Evolutionary conservation across 1,284 basidiomycete genomes (phyloP).

Genomic region (Microbotryum violaceum): DNA sequence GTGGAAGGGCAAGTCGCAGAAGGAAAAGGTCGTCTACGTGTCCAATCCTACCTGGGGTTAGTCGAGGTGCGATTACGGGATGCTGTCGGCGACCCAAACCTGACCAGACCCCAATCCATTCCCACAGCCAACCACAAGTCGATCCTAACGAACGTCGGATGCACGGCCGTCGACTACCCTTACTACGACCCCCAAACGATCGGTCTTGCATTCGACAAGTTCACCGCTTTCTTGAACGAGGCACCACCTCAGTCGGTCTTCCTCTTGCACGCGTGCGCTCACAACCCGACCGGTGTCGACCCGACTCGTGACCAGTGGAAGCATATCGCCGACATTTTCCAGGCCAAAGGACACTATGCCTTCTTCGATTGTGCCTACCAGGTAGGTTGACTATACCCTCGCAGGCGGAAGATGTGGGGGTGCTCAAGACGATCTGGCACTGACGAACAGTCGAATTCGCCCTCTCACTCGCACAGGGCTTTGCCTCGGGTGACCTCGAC

Average conservation of each 20-base stretch:
- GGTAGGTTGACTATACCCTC: conserved; percentile 63
- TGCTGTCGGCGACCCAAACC: neutral
- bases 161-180: conserved; percentile 70
- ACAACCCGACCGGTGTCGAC: conserved; percentile 94
- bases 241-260: conserved; percentile 68
- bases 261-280: conserved; percentile 76
- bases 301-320: conserved; percentile 85
- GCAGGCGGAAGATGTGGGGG: neutral
- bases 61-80: conserved; percentile 36
- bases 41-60: conserved; percentile 90
- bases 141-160: conserved; percentile 75
- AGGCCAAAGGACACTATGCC: conserved; percentile 70
- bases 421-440: no score
- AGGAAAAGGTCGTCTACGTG: conserved; percentile 59
- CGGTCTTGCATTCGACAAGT: conserved; percentile 71
- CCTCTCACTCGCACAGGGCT: conserved; percentile 29
- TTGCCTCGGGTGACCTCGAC: conserved; percentile 75
- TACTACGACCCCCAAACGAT: conserved; percentile 89
- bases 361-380: conserved; percentile 97
- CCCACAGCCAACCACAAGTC: conserved; percentile 75
- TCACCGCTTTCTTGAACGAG: conserved; percentile 60
- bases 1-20: conserved; percentile 46
- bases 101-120: neutral
- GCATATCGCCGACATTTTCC: conserved; percentile 65
- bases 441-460: neutral